These are phyloP conservation scores for Chytriomyces confervae DNA, from an alignment of 192 early-diverging fungal species.

Conservation along the genomic window DNA sequence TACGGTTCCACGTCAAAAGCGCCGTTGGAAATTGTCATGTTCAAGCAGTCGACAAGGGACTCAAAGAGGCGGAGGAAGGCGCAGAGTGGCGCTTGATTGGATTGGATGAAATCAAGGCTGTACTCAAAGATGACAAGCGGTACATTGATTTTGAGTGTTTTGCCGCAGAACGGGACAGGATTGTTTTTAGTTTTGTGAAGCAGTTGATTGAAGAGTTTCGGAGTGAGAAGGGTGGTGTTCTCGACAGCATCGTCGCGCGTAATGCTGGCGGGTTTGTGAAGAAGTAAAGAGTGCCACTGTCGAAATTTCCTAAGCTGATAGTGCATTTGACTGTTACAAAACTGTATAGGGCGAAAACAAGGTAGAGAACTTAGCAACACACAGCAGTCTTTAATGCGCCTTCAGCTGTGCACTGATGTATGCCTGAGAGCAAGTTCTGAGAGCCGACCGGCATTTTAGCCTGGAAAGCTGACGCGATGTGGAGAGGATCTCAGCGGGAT, in stretches of 20 bases:
- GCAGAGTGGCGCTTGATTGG: constrained; percentile 52
- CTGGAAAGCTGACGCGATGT: too few relatives aligned
- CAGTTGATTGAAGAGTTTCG: constrained; percentile 31
- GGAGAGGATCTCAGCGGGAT: too few relatives aligned
- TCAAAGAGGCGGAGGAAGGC: constrained; percentile 49
- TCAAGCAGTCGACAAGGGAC: constrained; percentile 44
- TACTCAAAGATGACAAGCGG: constrained; percentile 63
- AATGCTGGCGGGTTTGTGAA: constrained; percentile 27
- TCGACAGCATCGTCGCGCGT: constrained; percentile 25
- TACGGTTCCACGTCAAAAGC: constrained; percentile 58
- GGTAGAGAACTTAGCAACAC: too few relatives aligned
- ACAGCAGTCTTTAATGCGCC: too few relatives aligned
- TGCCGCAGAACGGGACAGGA: constrained; percentile 49
- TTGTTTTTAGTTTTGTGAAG: constrained; percentile 43
- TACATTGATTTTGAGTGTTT: constrained; percentile 50
- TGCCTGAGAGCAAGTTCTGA: too few relatives aligned
- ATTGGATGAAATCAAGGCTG: constrained; percentile 56
- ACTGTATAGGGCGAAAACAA: too few relatives aligned
- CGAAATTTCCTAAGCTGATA: too few relatives aligned
- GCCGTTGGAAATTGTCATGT: constrained; percentile 46
- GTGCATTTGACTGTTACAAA: too few relatives aligned
- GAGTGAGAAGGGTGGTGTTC: constrained; percentile 33
- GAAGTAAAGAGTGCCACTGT: too few relatives aligned
- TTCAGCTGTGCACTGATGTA: too few relatives aligned
- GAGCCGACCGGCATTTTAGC: too few relatives aligned